phyloP scores from a whole-genome alignment of 2,329 filamentous ascomycete species.

The Ophiostoma australiae region DNA sequence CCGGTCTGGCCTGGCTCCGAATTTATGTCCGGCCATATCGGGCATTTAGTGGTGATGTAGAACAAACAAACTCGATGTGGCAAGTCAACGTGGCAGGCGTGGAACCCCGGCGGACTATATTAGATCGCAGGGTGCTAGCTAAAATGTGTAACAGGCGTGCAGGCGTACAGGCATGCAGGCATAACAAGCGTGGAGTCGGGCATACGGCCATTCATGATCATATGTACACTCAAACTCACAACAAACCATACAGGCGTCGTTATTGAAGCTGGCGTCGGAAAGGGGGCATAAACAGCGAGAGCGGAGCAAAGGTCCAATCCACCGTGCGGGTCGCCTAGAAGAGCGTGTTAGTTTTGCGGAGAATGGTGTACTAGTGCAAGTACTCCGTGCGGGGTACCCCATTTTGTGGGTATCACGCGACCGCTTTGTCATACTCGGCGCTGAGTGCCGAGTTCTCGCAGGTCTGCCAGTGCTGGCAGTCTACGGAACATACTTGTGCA shows the following conservation, averaged over 20 bases:
- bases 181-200: neutral
- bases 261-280: neutral
- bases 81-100: neutral
- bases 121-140: neutral
- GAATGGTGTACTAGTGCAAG: neutral
- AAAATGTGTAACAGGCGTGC: neutral
- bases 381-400: conserved; percentile 1
- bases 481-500: no score
- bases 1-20: neutral
- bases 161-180: neutral
- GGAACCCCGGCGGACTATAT: neutral
- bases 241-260: neutral
- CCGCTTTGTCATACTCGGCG: neutral
- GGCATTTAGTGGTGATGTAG: neutral
- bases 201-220: neutral
- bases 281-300: conserved; percentile 4
- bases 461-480: neutral
- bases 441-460: neutral
- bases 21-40: neutral
- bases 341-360: neutral
- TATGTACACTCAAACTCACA: neutral
- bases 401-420: neutral
- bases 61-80: neutral
- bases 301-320: neutral
- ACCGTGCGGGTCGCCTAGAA: neutral